A percentile compares a stretch with the other conserved stretches of the same genome.
These are phyloP conservation scores for Vigna mungo DNA, from an alignment of 306 rosid genomes.

Conservation along the genomic window DNA sequence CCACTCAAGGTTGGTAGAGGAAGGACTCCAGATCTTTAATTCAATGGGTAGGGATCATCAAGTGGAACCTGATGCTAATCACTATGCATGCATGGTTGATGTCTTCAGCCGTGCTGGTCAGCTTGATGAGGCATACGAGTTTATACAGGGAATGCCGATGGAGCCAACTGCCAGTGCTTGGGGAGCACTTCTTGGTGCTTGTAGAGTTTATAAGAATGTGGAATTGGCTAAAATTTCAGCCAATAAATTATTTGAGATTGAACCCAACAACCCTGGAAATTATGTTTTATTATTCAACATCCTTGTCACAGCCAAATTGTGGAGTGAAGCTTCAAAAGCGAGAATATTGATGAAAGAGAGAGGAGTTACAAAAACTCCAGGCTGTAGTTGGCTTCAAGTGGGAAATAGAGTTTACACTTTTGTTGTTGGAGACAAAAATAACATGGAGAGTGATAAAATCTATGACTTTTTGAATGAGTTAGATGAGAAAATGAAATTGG, in stretches of 20 bases:
- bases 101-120: constrained; percentile 59
- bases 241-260: constrained; percentile 54
- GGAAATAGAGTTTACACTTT: constrained; percentile 57
- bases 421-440: constrained; percentile 61
- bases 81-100: constrained; percentile 64
- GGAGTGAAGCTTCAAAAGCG: constrained; percentile 67
- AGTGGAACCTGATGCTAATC: constrained; percentile 57
- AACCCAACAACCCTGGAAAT: constrained; percentile 63
- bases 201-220: constrained; percentile 61
- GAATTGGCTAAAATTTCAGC: constrained; percentile 62
- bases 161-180: constrained; percentile 65
- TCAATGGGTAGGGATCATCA: constrained; percentile 61
- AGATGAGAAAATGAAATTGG: constrained; percentile 58
- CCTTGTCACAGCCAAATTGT: constrained; percentile 54
- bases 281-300: constrained; percentile 57
- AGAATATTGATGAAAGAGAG: constrained; percentile 62
- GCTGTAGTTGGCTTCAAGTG: constrained; percentile 70
- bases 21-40: constrained; percentile 52
- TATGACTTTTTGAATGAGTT: constrained; percentile 49
- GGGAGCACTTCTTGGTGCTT: constrained; percentile 68
- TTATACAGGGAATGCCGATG: constrained; percentile 60
- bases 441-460: constrained; percentile 46
- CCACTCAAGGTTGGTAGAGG: constrained; percentile 61
- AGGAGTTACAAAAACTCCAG: constrained; percentile 62
- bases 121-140: constrained; percentile 57